phyloP scores from a whole-genome alignment of 768 basidiomycete genomes.

The Trametes cingulata region DNA sequence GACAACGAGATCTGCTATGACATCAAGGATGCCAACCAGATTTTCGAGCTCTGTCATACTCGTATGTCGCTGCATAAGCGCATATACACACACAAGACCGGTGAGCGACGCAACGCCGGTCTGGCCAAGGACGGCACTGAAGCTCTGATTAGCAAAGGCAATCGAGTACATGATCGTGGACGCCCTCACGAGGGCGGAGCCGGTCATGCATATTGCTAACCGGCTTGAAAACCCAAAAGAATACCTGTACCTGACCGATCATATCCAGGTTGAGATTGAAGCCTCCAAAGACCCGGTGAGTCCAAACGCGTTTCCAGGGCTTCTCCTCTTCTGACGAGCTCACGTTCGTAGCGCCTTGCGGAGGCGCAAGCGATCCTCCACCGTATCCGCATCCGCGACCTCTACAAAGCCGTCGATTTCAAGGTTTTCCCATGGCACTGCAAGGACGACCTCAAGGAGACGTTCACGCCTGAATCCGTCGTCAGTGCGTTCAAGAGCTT shows the following conservation, averaged over 20 bases:
- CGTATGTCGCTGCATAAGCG: conserved; percentile 81
- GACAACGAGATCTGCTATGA: conserved; percentile 77
- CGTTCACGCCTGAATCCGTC: conserved; percentile 40
- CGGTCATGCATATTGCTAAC: conserved; percentile 58
- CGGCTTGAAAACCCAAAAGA: conserved; percentile 56
- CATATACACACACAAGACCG: conserved; percentile 82
- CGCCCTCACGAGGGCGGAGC: conserved; percentile 69
- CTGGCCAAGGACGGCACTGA: neutral
- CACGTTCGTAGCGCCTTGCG: conserved; percentile 53
- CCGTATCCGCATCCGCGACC: conserved; percentile 60
- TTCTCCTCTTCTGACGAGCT: neutral
- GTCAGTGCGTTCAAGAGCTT: conserved; percentile 33
- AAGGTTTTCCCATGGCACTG: conserved; percentile 46
- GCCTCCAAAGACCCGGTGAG: conserved; percentile 51
- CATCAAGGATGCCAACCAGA: conserved; percentile 76
- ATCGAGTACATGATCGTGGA: conserved; percentile 89
- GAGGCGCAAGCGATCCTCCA: conserved; percentile 59
- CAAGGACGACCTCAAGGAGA: conserved; percentile 27
- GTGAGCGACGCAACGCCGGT: too few relatives aligned
- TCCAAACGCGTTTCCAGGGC: neutral
- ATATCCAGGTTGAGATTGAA: conserved; percentile 63
- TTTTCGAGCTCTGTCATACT: conserved; percentile 72
- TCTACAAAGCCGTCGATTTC: conserved; percentile 72
- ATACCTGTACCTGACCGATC: conserved; percentile 68
- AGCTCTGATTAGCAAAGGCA: conserved; percentile 55